Percentiles rank a stretch among this genome's conserved stretches.
phyloP scores from a whole-genome alignment of 495 filamentous ascomycete genomes.

The Clavariopsis aquatica region DNA sequence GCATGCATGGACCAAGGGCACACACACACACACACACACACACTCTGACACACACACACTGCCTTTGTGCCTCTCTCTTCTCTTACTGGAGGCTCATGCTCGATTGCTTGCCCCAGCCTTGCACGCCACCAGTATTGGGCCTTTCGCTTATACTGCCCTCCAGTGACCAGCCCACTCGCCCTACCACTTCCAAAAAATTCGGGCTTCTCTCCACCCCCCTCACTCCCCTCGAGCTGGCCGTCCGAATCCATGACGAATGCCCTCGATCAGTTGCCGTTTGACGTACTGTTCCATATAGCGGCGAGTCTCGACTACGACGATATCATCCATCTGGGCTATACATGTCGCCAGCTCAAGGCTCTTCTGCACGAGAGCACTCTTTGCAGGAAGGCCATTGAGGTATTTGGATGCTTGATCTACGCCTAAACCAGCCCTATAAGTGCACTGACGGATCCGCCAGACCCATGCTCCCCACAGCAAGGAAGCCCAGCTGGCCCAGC shows the following conservation, averaged over 20 bases:
- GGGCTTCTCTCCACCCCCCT: neutral
- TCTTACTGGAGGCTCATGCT: neutral
- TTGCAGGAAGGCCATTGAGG: conserved; percentile 61
- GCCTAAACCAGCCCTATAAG: neutral
- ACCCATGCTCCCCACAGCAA: conserved; percentile 56
- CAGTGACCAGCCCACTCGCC: no score
- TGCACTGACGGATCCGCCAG: conserved; percentile 43
- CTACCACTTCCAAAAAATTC: neutral
- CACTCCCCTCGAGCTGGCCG: neutral
- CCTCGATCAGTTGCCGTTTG: conserved; percentile 42
- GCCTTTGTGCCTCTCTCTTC: neutral
- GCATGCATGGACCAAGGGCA: no score
- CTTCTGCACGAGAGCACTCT: conserved; percentile 63
- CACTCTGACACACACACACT: no score
- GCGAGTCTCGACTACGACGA: conserved; percentile 53
- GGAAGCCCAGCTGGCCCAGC: conserved; percentile 58
- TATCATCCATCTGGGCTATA: conserved; percentile 51
- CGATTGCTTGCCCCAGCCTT: no score
- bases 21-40: no score
- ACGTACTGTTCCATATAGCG: conserved; percentile 41
- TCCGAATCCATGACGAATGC: conserved; percentile 34
- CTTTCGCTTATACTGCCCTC: no score
- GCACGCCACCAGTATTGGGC: no score
- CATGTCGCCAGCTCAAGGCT: conserved; percentile 56
- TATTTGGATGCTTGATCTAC: conserved; percentile 40